Evolutionary conservation across 1,284 basidiomycete genomes (phyloP), one percentile per base, ranked within the genome.

Genomic region (Ganoderma multipileum): DNA sequence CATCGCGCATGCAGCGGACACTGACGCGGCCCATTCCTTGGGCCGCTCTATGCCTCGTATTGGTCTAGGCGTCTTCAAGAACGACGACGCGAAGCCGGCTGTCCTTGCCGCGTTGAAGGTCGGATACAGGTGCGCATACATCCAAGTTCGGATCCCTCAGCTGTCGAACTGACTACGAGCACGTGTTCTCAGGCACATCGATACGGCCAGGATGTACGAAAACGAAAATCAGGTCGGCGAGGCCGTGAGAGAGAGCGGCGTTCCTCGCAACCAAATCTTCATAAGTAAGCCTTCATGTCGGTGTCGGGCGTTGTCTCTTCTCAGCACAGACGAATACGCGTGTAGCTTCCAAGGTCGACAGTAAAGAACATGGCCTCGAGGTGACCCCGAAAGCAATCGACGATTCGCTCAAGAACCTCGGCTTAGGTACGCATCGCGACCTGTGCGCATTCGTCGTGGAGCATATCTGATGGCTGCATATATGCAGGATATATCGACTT

Each of bases 11-110:
- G 39, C 23, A 8, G 9, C n/a, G 9, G 30, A n/a, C 33, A 8
- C 36, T 20, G 20, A n/a, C 3, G 12, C 23, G 23, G 33, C 33
- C 8, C n/a, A 42, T 20, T 2, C n/a, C 4, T 5, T 58, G 33
- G 55, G 58, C 16, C 14, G n/a, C 58, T 60, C 58, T 2, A 26
- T 60, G 33, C 58, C 58, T 3, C 38, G 58, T 39, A 84, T 96
- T 0, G 95, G 95, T 1, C 90, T 95, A 65, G 95, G 95, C 18
- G 92, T 95, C 14, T 96, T 91, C 76, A 87, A 91, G 75, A 91
- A 92, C 81, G 83, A 88, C 71, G 85, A 87, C 62, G 79, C 88
- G 30, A 83, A 82, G 39, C 77, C 85, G 0, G 89, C 91, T 12
- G 87, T 90, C n/a, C 77, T 89, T 28, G 86, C 89, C 57, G 94